Conservation (phyloP, 2,329 filamentous ascomycete species). For the Dactylellina haptotyla region DNA sequence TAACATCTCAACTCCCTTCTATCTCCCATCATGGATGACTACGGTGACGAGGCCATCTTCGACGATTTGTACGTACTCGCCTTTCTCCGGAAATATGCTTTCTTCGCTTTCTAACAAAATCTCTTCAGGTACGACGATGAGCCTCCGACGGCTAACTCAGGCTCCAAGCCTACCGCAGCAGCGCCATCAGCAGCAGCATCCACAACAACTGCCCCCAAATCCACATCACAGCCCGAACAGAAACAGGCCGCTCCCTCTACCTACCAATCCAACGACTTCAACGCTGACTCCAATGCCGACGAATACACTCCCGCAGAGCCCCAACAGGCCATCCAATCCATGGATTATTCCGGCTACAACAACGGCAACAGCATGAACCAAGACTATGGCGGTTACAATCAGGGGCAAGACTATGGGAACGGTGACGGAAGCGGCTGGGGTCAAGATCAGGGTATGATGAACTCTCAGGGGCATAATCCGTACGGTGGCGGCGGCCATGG, state of each 20-base stretch:
- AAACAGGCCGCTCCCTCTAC: slow-evolving; percentile 22
- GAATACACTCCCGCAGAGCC: slow-evolving; percentile 49
- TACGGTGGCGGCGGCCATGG: slow-evolving; percentile 54
- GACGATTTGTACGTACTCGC: slow-evolving; percentile 85
- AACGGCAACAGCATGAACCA: slow-evolving; percentile 46
- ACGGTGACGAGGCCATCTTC: slow-evolving; percentile 88
- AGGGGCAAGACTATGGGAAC: slow-evolving; percentile 38
- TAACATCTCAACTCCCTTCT: slow-evolving; percentile 8
- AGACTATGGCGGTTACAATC: slow-evolving; percentile 41
- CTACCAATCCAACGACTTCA: slow-evolving; percentile 16
- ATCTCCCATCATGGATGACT: slow-evolving; percentile 57
- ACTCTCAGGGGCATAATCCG: slow-evolving; percentile 53
- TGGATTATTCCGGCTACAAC: slow-evolving; percentile 46
- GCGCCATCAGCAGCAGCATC: neutral
- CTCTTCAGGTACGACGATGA: slow-evolving; percentile 57
- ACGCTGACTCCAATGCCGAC: slow-evolving; percentile 6
- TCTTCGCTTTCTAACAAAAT: slow-evolving; percentile 14
- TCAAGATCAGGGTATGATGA: slow-evolving; percentile 48
- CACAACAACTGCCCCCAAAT: slow-evolving; percentile 9
- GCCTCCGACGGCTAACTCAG: slow-evolving; percentile 6
- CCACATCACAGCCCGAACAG: slow-evolving; percentile 25
- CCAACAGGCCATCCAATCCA: slow-evolving; percentile 32
- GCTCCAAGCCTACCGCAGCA: slow-evolving; percentile 27
- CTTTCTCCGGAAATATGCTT: neutral
- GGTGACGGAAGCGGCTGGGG: slow-evolving; percentile 29